A percentile compares a stretch with the other conserved stretches of the same genome.
phyloP scores from a whole-genome alignment of 2,329 filamentous ascomycete species.

The Ophiocordyceps sinensis region DNA sequence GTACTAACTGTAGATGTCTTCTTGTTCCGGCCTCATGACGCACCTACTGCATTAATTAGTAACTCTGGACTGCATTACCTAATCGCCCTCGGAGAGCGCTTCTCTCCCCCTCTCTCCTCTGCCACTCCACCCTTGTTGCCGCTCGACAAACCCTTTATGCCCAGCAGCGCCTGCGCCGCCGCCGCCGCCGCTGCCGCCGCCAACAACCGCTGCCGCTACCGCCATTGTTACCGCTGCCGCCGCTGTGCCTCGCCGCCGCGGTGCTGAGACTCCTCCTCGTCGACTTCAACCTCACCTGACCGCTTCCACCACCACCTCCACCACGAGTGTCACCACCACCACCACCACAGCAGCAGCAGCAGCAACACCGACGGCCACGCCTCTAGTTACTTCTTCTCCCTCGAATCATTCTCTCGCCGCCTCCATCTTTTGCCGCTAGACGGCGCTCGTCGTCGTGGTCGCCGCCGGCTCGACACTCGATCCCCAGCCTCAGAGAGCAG shows the following conservation, averaged over 20 bases:
- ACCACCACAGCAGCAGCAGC: no score
- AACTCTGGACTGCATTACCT: no score
- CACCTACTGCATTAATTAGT: no score
- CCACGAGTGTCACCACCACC: no score
- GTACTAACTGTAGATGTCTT: no score
- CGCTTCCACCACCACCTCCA: background rate
- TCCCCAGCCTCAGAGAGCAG: no score
- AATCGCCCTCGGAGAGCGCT: background rate
- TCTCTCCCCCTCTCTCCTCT: background rate
- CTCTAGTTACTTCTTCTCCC: background rate
- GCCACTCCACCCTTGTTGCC: background rate
- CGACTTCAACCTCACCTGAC: background rate
- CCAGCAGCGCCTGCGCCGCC: background rate
- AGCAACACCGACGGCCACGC: no score
- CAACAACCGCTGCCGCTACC: background rate
- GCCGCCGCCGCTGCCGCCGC: background rate
- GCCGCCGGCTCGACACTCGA: slow-evolving; percentile 1
- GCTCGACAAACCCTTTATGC: background rate
- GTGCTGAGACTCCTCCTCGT: background rate
- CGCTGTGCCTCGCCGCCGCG: background rate
- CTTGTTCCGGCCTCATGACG: no score
- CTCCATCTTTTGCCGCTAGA: background rate
- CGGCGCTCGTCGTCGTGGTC: slow-evolving; percentile 1
- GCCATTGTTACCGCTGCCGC: background rate
- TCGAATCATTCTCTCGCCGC: background rate